Base-by-base conservation (phyloP, 1,284 basidiomycete genomes). In the Ceratobasidium sp. region DNA sequence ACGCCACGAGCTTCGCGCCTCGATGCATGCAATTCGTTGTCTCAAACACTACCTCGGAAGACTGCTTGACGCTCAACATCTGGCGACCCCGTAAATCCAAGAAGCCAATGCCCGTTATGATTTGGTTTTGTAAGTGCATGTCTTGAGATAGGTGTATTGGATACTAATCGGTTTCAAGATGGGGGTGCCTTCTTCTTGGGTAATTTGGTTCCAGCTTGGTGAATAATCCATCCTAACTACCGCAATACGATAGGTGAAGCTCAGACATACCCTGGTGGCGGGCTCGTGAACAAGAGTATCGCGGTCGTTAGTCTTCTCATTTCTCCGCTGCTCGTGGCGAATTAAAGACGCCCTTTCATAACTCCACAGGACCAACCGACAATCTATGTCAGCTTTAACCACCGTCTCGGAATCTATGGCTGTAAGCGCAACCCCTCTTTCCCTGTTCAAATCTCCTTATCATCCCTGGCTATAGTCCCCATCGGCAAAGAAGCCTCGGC, bases 51-150 rank as follows among this genome's bases (percentile, higher is more conserved):
- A 46, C 46, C 18, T 48, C 45, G 14, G 65, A 39, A 39, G 36
- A 39, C 36, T 39, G 36, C 14, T 39, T 39, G 36, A 39, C 36
- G 14, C 36, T 39, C 36, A 39, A 39, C 36, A 73, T 70, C 45
- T 60, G 28, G 59, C 28, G 67, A n/a, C 67, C 67, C 9, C 26
- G n/a, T 14, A 45, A 45, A 3, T 14, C 55, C 4, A 36, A 18
- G 16, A 34, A 21, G 16, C 59, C 32, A 9, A 28, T 70, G 21
- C 67, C 67, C 26, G 67, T 70, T 10, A 70, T 70, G 67, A 36
- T 65, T 6, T 70, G 67, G 67, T n/a, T 70, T 14, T 70, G 55
- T 70, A 39, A 26, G 28, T 57, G 6, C 36, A 14, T 18, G 21
- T n/a, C 9, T 18, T 26, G 14, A 12, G 8, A 30, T 18, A 3